A percentile compares a stretch with the other conserved stretches of the same genome.
phyloP scores from a whole-genome alignment of 2,329 filamentous ascomycete genomes.

The Didymella arachidicola region DNA sequence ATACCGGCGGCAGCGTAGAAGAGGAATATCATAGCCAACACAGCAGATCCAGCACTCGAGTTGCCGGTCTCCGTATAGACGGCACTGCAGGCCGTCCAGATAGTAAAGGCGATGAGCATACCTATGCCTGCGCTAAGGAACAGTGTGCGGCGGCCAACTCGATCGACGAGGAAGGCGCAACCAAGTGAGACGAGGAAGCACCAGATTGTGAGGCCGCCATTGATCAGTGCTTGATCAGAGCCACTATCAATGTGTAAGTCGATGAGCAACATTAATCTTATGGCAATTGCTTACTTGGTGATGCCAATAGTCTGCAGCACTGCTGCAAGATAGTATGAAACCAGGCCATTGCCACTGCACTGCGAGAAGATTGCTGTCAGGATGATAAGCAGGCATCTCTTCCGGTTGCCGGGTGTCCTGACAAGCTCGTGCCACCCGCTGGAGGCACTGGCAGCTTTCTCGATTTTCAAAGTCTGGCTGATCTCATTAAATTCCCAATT shows the following conservation, averaged over 20 bases:
- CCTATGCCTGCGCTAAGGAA: constrained; percentile 44
- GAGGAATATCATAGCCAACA: constrained; percentile 60
- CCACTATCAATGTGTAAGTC: constrained; percentile 19
- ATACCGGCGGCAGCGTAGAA: constrained; percentile 45
- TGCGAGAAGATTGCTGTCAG: constrained; percentile 28
- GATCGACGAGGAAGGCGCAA: constrained; percentile 41
- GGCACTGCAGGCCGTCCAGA: constrained; percentile 40
- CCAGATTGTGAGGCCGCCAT: constrained; percentile 65
- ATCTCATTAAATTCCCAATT: constrained; percentile 30
- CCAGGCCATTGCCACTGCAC: constrained; percentile 27
- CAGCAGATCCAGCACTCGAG: constrained; percentile 49
- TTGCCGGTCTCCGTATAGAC: constrained; percentile 26
- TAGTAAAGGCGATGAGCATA: constrained; percentile 43
- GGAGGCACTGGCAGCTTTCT: constrained; percentile 20
- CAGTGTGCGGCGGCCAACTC: constrained; percentile 43
- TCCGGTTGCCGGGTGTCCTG: constrained; percentile 28
- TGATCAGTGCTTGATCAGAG: constrained; percentile 53
- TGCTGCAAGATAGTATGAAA: constrained; percentile 25
- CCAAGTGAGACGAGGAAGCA: constrained; percentile 63
- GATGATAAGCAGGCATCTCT: constrained; percentile 26
- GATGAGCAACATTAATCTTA: background rate
- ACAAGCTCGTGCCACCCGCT: constrained; percentile 30
- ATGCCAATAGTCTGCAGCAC: constrained; percentile 29
- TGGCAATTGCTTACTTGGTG: constrained; percentile 41
- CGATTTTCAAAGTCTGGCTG: constrained; percentile 24